phyloP scores from a whole-genome alignment of 1,284 basidiomycete species.

The Porogramme epimiltina region DNA sequence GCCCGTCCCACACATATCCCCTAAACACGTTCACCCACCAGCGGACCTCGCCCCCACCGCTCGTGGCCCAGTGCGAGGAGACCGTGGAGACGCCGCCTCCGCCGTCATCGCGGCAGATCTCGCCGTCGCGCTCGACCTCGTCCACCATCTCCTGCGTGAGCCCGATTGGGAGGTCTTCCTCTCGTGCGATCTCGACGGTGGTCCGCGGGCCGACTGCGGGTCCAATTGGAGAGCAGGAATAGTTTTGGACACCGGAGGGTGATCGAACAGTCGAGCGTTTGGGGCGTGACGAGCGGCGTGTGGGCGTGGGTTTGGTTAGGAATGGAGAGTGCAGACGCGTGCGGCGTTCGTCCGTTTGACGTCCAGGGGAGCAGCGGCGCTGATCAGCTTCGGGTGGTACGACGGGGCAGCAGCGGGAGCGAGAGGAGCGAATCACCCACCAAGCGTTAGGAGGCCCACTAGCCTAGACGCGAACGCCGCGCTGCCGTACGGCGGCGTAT shows the following conservation, averaged over 20 bases:
- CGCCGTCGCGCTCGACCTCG: conserved; percentile 66
- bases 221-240: too few relatives aligned
- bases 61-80: conserved; percentile 34
- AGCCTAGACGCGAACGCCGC: conserved; percentile 69
- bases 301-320: background rate
- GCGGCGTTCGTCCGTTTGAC: too few relatives aligned
- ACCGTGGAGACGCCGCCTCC: conserved; percentile 41
- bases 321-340: background rate
- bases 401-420: too few relatives aligned
- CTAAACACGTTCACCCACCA: conserved; percentile 74
- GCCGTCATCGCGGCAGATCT: conserved; percentile 76
- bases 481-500: conserved; percentile 77
- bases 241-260: too few relatives aligned
- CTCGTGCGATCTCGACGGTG: conserved; percentile 64
- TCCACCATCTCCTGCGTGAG: conserved; percentile 76
- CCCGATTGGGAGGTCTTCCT: conserved; percentile 71
- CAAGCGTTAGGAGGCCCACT: conserved; percentile 51
- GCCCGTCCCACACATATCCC: conserved; percentile 71
- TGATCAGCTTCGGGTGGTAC: too few relatives aligned
- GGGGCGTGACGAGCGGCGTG: too few relatives aligned
- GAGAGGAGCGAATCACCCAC: too few relatives aligned
- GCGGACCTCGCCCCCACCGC: conserved; percentile 51
- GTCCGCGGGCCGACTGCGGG: conserved; percentile 42
- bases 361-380: too few relatives aligned
- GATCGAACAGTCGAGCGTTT: too few relatives aligned